These are phyloP conservation scores for Xanthoparmelia taractica DNA, from an alignment of 495 filamentous ascomycete species.

Conservation along the genomic window DNA sequence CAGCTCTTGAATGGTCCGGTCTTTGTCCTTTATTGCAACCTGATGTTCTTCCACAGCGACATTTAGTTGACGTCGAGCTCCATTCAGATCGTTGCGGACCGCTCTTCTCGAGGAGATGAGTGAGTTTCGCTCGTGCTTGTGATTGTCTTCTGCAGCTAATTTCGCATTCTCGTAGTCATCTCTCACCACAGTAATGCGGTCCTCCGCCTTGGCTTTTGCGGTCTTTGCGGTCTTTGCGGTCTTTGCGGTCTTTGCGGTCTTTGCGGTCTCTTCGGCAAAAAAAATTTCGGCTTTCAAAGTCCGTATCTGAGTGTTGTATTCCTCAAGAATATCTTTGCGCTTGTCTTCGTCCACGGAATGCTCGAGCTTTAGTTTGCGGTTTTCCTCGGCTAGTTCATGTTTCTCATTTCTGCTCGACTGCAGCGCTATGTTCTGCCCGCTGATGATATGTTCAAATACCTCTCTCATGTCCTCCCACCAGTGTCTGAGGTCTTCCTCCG, in stretches of 20 bases:
- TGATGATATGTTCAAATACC: background rate
- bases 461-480: background rate
- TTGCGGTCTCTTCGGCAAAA: no score
- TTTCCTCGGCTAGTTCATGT: no score
- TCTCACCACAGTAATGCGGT: background rate
- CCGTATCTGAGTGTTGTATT: background rate
- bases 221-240: background rate
- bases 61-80: background rate
- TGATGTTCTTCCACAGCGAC: background rate
- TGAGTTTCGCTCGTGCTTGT: background rate
- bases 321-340: no score
- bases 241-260: background rate
- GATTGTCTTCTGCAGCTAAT: background rate
- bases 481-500: background rate
- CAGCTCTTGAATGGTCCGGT: background rate
- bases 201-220: background rate
- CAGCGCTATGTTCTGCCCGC: background rate
- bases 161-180: background rate
- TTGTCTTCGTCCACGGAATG: no score
- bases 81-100: background rate
- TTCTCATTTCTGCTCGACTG: no score
- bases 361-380: no score
- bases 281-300: background rate
- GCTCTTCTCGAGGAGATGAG: no score
- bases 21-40: background rate